Evolutionary conservation across 2,329 filamentous ascomycete species (phyloP).

Genomic region (Sporothrix protearum): DNA sequence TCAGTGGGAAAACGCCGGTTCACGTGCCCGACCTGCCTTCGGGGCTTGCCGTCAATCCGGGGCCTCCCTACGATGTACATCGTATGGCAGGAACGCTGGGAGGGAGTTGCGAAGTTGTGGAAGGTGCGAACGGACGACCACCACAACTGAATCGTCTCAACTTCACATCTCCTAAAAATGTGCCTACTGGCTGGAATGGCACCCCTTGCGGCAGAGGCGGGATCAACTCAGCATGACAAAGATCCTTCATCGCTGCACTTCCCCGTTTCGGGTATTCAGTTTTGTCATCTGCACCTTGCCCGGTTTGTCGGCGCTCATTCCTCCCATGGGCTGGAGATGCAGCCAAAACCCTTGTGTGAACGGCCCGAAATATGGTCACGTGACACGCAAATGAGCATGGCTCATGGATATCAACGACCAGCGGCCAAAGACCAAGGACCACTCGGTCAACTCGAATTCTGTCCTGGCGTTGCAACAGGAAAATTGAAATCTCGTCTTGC

Average conservation of each 20-base stretch:
- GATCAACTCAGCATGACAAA: slow-evolving; percentile 2
- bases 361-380: neutral
- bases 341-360: neutral
- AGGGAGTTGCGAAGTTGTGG: too few relatives aligned
- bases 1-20: neutral
- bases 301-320: neutral
- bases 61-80: too few relatives aligned
- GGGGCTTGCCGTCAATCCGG: slow-evolving; percentile 4
- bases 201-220: neutral
- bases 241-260: neutral
- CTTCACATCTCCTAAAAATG: neutral
- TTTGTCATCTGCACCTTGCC: neutral
- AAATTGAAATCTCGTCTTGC: too few relatives aligned
- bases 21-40: neutral
- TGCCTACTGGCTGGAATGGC: neutral
- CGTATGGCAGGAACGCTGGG: neutral
- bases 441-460: too few relatives aligned
- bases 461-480: too few relatives aligned
- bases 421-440: too few relatives aligned
- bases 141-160: neutral
- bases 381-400: neutral
- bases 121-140: neutral
- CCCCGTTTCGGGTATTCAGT: neutral
- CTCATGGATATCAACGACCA: neutral
- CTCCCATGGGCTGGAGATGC: neutral